Evolutionary conservation across 805 yeast genomes (phyloP).

Genomic region (Candida yuanshanica): DNA sequence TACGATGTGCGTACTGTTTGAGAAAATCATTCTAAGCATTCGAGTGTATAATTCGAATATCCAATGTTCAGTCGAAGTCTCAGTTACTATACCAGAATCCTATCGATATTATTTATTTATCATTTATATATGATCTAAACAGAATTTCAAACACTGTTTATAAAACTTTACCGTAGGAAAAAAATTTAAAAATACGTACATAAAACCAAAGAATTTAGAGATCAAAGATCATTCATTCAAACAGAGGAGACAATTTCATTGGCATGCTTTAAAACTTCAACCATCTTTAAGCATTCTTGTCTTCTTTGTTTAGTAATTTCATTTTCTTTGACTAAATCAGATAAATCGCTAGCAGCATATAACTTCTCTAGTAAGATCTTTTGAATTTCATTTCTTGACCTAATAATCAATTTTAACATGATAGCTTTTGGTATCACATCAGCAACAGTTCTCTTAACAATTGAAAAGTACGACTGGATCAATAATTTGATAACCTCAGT

Average conservation of each 20-base stretch:
- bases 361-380: slow-evolving; percentile 82
- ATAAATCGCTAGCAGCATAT: slow-evolving; percentile 70
- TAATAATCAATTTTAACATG: slow-evolving; percentile 84
- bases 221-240: slow-evolving; percentile 8
- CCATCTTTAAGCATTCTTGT: slow-evolving; percentile 93
- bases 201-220: no score
- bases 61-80: no score
- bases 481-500: slow-evolving; percentile 94
- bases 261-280: slow-evolving; percentile 83
- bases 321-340: slow-evolving; percentile 81
- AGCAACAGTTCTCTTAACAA: slow-evolving; percentile 89
- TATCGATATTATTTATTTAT: no score
- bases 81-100: no score
- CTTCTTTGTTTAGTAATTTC: slow-evolving; percentile 91
- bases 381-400: slow-evolving; percentile 84
- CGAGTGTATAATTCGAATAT: no score
- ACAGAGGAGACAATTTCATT: slow-evolving; percentile 70
- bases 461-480: slow-evolving; percentile 83
- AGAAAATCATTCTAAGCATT: no score
- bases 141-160: not conserved
- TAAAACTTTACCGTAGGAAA: not conserved
- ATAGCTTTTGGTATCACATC: slow-evolving; percentile 94
- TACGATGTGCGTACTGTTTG: no score
- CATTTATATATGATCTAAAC: not conserved
- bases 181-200: not conserved